Conservation (phyloP, 352 stramenopile genomes). For the Blastocystis sp. region DNA sequence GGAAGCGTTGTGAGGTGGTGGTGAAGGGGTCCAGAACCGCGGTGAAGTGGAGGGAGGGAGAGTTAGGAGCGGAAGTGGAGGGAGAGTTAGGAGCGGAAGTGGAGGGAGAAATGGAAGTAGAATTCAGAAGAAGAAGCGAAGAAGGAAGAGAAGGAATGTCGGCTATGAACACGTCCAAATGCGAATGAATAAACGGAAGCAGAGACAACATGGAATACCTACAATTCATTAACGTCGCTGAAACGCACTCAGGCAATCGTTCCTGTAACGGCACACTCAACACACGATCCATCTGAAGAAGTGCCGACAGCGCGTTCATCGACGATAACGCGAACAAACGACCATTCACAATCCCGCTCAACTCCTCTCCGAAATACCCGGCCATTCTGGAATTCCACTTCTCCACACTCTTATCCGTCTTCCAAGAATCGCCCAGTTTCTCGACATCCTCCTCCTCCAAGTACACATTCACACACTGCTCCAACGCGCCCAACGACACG, state of each 20-base stretch:
- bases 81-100: conserved; percentile 76
- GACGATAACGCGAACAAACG: background rate
- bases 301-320: background rate
- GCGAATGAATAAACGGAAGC: background rate
- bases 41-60: conserved; percentile 80
- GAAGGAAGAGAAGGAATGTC: conserved; percentile 76
- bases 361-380: background rate
- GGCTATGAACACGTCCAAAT: conserved; percentile 63
- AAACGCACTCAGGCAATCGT: background rate
- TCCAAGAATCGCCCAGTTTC: conserved; percentile 26
- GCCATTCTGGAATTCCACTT: background rate
- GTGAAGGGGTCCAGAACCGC: conserved; percentile 88
- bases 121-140: conserved; percentile 76
- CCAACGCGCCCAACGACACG: background rate
- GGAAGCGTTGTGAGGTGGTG: conserved; percentile 85
- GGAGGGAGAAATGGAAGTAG: conserved; percentile 77
- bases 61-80: conserved; percentile 77
- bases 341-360: background rate
- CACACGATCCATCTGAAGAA: background rate
- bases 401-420: background rate
- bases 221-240: background rate
- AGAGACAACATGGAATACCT: background rate
- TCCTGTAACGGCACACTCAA: background rate
- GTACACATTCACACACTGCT: conserved; percentile 30
- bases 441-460: conserved; percentile 23